Evolutionary conservation across 1,284 basidiomycete genomes (phyloP), one percentile per base, ranked within the genome.

Genomic region (Apiotrichum laibachii): DNA sequence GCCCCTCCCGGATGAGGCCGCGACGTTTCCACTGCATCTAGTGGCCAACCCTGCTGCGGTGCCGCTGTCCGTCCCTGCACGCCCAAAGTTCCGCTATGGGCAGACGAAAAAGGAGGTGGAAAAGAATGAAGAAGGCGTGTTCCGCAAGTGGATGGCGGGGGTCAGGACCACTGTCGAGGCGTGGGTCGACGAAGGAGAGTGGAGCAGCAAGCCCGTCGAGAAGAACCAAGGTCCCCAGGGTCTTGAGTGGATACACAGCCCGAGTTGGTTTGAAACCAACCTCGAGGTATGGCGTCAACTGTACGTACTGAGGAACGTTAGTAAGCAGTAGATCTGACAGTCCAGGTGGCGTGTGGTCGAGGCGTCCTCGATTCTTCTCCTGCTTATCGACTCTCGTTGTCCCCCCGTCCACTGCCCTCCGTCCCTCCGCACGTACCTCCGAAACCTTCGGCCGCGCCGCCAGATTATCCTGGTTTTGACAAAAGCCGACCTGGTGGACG

Each of bases 221-320:
- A 66, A 66, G 26, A 85, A 86, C 80, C 85, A 44, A 4, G 43
- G 43, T n/a, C 43, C 85, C 11, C 50, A 67, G 49, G 43, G 60
- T 16, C 53, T 50, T 43, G 53, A 49, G 50, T 64, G 60, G 56
- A 67, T 70, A 5, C 64, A 70, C 44, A 70, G 73, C 49, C 72
- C 73, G 8, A 87, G 88, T 0, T 87, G 88, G 72, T 95, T 86
- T 73, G 92, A 95, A 76, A 84, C 89, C 35, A 95, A 95, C 75
- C 71, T 94, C 26, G 89, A 94, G 73, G 92, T 95, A 8, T 95
- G 91, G 91, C 80, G 92, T 63, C 92, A 95, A 78, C 77, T 94
- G 85, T 71, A 55, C 67, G 72, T 66, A 46, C 21, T 33, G 12
- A 10, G 12, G 26, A 18, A 18, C 1, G 21, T 33, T 11, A 18